Percentiles rank a stretch among this genome's conserved stretches.
These are phyloP conservation scores for Lentinula aciculospora DNA, from an alignment of 768 basidiomycete species.

Conservation along the genomic window DNA sequence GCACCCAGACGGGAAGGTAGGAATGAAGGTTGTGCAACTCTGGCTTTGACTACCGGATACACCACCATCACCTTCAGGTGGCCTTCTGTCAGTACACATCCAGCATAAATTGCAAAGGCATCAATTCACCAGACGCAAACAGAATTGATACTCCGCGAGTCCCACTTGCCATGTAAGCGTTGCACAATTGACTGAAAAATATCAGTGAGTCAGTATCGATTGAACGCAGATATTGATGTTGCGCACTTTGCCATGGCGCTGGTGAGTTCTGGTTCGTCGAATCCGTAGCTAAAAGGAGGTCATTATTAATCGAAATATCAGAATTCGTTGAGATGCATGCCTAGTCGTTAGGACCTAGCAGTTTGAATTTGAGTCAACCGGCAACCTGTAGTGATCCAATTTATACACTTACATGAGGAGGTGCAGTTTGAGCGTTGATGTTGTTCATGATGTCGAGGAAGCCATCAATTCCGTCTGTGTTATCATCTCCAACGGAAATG, in stretches of 20 bases:
- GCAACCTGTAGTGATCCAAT: not conserved
- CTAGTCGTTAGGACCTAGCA: conserved; percentile 35
- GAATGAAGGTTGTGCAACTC: conserved; percentile 18
- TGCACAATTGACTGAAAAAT: conserved; percentile 18
- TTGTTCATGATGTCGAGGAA: conserved; percentile 28
- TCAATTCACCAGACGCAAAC: conserved; percentile 43
- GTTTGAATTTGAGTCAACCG: not conserved
- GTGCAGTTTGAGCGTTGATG: conserved; percentile 17
- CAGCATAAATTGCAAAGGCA: not conserved
- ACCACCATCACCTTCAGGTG: conserved; percentile 26
- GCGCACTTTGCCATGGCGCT: conserved; percentile 11
- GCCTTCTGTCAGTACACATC: not conserved
- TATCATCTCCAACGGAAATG: conserved; percentile 24
- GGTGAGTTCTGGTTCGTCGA: conserved; percentile 40
- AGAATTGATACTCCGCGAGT: conserved; percentile 43
- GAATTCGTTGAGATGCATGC: not conserved
- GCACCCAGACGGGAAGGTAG: conserved; percentile 45
- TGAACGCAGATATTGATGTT: not conserved
- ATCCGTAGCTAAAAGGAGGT: conserved; percentile 33
- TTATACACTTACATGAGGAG: conserved; percentile 26
- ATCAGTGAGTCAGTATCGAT: not conserved
- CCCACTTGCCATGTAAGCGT: conserved; percentile 30
- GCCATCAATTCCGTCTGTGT: conserved; percentile 24
- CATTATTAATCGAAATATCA: not conserved
- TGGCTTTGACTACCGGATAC: conserved; percentile 9